Evolutionary conservation across 305 asterid species (phyloP).

Genomic region (Fraxinus xanthoxyloides): DNA sequence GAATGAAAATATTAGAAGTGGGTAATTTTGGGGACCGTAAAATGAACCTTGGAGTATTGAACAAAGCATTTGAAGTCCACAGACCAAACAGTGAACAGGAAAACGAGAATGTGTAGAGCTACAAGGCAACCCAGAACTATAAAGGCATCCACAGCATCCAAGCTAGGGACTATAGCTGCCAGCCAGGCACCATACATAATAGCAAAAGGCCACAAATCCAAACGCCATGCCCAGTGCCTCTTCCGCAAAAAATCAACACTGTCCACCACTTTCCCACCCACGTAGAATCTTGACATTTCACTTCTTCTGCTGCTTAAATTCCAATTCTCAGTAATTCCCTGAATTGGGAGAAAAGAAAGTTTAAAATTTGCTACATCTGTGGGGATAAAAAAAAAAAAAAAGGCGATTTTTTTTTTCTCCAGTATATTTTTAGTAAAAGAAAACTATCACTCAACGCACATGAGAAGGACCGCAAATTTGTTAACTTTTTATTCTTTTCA

Average conservation of each 20-base stretch:
- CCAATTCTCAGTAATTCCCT: conserved; percentile 27
- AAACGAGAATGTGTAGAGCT: conserved; percentile 63
- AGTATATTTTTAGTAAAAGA: not conserved
- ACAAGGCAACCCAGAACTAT: conserved; percentile 65
- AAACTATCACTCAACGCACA: not conserved
- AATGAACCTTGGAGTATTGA: conserved; percentile 72
- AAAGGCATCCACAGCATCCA: conserved; percentile 76
- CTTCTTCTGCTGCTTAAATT: conserved; percentile 24
- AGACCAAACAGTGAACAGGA: conserved; percentile 92
- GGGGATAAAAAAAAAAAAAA: not conserved
- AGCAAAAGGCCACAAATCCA: conserved; percentile 83
- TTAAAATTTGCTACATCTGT: not conserved
- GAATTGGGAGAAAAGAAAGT: not conserved
- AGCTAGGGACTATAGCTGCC: conserved; percentile 63
- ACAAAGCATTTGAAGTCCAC: conserved; percentile 82
- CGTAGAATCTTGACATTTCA: conserved; percentile 70
- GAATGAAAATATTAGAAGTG: not conserved
- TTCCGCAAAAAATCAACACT: conserved; percentile 72
- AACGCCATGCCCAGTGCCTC: conserved; percentile 86
- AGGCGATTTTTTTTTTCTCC: not conserved
- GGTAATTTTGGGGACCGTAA: not conserved
- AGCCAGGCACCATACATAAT: conserved; percentile 73
- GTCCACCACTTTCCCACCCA: conserved; percentile 97
- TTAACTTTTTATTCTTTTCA: not conserved
- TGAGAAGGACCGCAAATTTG: not conserved